phyloP scores from a whole-genome alignment of 2,329 filamentous ascomycete genomes.

The Neofusicoccum sp. region DNA sequence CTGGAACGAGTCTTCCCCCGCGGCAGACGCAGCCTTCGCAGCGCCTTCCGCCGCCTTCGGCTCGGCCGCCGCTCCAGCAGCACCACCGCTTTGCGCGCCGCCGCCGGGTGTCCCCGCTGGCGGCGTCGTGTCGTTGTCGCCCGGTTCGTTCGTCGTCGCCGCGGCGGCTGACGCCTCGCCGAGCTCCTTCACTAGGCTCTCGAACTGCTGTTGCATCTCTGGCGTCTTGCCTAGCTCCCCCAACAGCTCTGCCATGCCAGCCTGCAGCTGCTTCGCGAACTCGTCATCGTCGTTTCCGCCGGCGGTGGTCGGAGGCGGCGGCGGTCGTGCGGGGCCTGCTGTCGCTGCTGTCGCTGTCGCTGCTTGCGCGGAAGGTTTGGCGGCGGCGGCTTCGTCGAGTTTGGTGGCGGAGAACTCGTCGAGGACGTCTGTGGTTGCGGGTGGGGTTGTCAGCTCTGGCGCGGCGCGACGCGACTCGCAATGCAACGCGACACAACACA shows the following conservation, averaged over 20 bases:
- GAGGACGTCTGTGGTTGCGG: slow-evolving; percentile 70
- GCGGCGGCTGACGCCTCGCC: slow-evolving; percentile 47
- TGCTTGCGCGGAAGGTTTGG: slow-evolving; percentile 35
- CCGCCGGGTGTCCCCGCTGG: slow-evolving; percentile 25
- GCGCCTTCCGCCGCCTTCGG: slow-evolving; percentile 25
- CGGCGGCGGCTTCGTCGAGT: slow-evolving; percentile 44
- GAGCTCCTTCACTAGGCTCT: slow-evolving; percentile 75
- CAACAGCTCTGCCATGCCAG: slow-evolving; percentile 83
- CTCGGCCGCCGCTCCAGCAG: too few relatives aligned
- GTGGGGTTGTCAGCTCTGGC: background rate
- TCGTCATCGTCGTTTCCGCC: slow-evolving; percentile 65
- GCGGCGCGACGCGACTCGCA: too few relatives aligned
- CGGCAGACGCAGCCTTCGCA: slow-evolving; percentile 20
- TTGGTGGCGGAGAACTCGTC: slow-evolving; percentile 81
- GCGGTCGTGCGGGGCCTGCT: slow-evolving; percentile 36
- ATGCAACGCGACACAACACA: too few relatives aligned
- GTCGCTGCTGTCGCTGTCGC: slow-evolving; percentile 43
- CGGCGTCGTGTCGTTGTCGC: slow-evolving; percentile 31
- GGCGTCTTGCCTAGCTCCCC: slow-evolving; percentile 63
- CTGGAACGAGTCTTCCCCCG: slow-evolving; percentile 73
- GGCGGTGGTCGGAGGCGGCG: slow-evolving; percentile 32
- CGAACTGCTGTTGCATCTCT: slow-evolving; percentile 78
- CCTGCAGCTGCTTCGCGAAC: slow-evolving; percentile 84
- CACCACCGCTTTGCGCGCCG: background rate
- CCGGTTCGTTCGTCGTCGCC: background rate